phyloP scores from a whole-genome alignment of 495 filamentous ascomycete species.

The Emericellopsis terricola region DNA sequence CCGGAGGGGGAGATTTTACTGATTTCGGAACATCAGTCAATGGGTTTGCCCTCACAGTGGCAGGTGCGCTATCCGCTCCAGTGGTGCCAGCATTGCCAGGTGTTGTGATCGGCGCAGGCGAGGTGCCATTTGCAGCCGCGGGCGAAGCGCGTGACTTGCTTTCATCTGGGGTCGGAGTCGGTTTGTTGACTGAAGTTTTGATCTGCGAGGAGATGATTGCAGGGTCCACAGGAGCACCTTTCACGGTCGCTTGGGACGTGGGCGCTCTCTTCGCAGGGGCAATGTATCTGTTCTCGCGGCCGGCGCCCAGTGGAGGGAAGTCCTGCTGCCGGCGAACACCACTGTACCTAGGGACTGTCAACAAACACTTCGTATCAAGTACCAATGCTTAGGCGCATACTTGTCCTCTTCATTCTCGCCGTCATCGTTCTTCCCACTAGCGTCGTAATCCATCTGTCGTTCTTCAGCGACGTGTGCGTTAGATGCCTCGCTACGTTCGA shows the following conservation, averaged over 20 bases:
- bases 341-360: conserved; percentile 53
- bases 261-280: conserved; percentile 73
- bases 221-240: conserved; percentile 58
- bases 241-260: conserved; percentile 49
- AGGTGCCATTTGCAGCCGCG: conserved; percentile 11
- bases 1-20: background rate
- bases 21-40: background rate
- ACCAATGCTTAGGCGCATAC: too few relatives aligned
- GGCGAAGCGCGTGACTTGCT: conserved; percentile 15
- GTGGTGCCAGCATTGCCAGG: conserved; percentile 5
- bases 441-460: conserved; percentile 45
- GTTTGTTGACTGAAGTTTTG: conserved; percentile 24
- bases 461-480: conserved; percentile 82
- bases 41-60: background rate
- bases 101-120: conserved; percentile 4
- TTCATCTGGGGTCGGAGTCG: conserved; percentile 26
- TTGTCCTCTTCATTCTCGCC: conserved; percentile 72
- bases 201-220: conserved; percentile 67
- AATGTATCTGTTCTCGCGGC: conserved; percentile 61
- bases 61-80: background rate
- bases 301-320: conserved; percentile 41
- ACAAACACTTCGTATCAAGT: too few relatives aligned
- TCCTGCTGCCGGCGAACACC: conserved; percentile 61
- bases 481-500: conserved; percentile 47
- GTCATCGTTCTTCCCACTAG: conserved; percentile 27